Percentiles rank a stretch among this genome's conserved stretches.
Conservation (phyloP, 73 alveolate species). For the Paramecium tetraurelia region DNA sequence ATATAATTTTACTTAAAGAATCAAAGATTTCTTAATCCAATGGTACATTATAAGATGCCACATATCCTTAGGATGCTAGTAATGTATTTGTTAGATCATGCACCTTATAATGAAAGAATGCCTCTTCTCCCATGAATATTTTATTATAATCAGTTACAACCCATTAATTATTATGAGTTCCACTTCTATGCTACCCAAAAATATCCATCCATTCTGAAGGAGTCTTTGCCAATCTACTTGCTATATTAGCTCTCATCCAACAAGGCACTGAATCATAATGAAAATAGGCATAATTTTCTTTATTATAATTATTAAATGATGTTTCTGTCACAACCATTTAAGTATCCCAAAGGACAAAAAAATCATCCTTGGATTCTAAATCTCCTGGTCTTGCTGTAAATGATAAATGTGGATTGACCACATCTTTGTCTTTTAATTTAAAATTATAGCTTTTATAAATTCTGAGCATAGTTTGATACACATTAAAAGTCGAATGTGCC, state of each 20-base stretch:
- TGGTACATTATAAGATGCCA: conserved; percentile 53
- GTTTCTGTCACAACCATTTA: conserved; percentile 41
- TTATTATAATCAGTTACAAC: conserved; percentile 23
- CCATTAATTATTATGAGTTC: conserved; percentile 62
- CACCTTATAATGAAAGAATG: conserved; percentile 22
- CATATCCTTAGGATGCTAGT: conserved; percentile 20
- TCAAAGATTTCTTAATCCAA: conserved; percentile 4
- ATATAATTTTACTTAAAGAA: not conserved
- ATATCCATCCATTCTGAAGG: conserved; percentile 33
- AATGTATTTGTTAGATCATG: not conserved
- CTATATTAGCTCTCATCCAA: conserved; percentile 59
- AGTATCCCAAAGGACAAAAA: conserved; percentile 23
- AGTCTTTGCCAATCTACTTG: conserved; percentile 44
- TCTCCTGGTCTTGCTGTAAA: conserved; percentile 60
- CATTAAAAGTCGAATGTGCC: conserved; percentile 55
- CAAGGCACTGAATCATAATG: conserved; percentile 54
- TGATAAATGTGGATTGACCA: not conserved
- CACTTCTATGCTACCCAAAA: conserved; percentile 36
- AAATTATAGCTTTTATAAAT: conserved; percentile 45
- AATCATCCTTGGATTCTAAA: conserved; percentile 50
- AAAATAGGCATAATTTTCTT: conserved; percentile 13
- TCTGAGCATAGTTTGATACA: conserved; percentile 34
- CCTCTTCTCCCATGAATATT: conserved; percentile 42
- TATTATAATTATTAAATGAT: conserved; percentile 33
- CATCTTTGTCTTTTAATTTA: not conserved